Percentiles rank a stretch among this genome's conserved stretches.
Conservation (phyloP, 768 basidiomycete species). For the Phanerochaete carnosa region DNA sequence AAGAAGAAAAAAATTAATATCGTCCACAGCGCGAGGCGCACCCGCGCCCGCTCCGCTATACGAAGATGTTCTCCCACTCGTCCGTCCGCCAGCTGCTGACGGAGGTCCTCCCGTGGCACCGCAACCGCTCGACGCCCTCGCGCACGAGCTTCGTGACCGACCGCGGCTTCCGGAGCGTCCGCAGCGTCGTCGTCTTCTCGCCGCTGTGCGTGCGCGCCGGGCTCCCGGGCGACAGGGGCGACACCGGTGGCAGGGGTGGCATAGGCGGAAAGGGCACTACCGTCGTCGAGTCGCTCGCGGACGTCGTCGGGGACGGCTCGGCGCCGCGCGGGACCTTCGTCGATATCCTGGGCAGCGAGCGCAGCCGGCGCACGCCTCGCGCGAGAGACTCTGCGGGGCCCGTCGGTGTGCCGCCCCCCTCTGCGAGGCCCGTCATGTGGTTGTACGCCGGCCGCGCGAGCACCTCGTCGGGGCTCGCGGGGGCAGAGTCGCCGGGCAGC, state of each 20-base stretch:
- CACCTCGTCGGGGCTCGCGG: slow-evolving; percentile 26
- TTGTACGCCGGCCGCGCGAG: slow-evolving; percentile 28
- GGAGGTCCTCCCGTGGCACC: background rate
- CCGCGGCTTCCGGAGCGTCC: background rate
- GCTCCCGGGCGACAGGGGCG: background rate
- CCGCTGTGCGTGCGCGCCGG: background rate
- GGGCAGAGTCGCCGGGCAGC: slow-evolving; percentile 2
- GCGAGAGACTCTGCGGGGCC: background rate
- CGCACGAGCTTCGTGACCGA: slow-evolving; percentile 5
- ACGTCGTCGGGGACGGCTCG: background rate
- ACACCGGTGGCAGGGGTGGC: background rate
- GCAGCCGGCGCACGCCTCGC: background rate
- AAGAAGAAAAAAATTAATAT: too few relatives aligned
- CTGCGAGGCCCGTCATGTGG: slow-evolving; percentile 10
- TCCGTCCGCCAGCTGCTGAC: background rate
- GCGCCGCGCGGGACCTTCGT: background rate
- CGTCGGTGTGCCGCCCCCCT: background rate
- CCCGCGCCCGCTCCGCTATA: background rate
- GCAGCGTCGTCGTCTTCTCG: background rate
- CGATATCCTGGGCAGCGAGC: background rate
- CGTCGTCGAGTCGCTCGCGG: background rate
- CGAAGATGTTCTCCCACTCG: background rate
- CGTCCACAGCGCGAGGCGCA: background rate
- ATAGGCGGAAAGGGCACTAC: background rate
- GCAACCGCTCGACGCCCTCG: slow-evolving; percentile 1